These are phyloP conservation scores for Alternaria triticina DNA, from an alignment of 2,329 filamentous ascomycete species.

Conservation along the genomic window DNA sequence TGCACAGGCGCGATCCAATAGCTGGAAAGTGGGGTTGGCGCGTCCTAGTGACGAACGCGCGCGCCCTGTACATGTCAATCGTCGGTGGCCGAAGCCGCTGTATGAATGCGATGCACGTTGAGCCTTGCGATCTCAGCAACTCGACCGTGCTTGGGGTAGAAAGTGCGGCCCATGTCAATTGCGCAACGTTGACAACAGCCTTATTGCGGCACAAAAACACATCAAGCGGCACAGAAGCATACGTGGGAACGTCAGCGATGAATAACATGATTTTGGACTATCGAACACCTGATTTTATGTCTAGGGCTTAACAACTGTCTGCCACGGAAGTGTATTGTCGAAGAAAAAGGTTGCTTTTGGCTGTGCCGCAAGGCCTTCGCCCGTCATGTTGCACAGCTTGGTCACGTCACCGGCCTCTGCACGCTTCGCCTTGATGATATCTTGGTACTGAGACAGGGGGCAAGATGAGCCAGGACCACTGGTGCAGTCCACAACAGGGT, in stretches of 20 bases:
- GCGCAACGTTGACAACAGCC: background rate
- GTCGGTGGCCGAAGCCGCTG: background rate
- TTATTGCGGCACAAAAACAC: background rate
- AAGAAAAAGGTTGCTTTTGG: conserved; percentile 37
- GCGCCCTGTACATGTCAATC: conserved; percentile 14
- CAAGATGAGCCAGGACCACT: conserved; percentile 57
- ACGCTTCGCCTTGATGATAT: conserved; percentile 54
- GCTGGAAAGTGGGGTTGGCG: background rate
- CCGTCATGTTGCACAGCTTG: conserved; percentile 50
- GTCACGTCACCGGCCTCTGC: conserved; percentile 58
- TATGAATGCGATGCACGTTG: background rate
- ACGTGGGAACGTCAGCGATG: background rate
- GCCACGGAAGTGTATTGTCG: conserved; percentile 32
- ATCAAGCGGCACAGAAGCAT: background rate
- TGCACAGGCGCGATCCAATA: background rate
- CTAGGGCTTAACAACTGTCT: conserved; percentile 28
- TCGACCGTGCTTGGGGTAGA: background rate
- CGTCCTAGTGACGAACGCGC: background rate
- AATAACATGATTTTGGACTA: background rate
- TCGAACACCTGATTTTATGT: background rate
- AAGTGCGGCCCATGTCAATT: background rate
- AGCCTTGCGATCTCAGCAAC: background rate
- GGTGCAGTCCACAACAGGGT: conserved; percentile 63
- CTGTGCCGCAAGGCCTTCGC: conserved; percentile 9
- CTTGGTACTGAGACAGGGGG: conserved; percentile 39